Conservation (phyloP, 2,329 filamentous ascomycete species). For the Aspergillaceae sp. region DNA sequence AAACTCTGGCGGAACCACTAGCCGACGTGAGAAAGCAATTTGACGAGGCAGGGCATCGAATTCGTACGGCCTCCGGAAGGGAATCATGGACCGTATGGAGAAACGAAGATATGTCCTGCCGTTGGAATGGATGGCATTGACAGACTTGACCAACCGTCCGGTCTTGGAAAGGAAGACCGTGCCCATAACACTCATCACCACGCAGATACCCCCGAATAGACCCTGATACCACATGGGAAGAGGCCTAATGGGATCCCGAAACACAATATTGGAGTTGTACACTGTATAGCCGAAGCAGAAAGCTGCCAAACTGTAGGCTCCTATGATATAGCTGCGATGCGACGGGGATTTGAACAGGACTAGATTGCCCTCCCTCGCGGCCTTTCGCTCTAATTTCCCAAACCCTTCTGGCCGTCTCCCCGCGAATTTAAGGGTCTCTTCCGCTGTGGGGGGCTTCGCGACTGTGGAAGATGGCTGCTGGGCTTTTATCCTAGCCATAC, state of each 20-base stretch:
- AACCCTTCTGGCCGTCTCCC: constrained; percentile 34
- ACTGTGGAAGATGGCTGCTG: constrained; percentile 3
- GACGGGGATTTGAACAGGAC: constrained; percentile 58
- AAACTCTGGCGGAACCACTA: constrained; percentile 23
- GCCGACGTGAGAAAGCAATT: constrained; percentile 25
- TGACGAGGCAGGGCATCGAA: constrained; percentile 26
- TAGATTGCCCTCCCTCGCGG: constrained; percentile 50
- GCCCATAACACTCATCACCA: constrained; percentile 53
- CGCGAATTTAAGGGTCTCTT: constrained; percentile 17
- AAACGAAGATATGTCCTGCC: constrained; percentile 27
- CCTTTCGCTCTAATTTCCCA: constrained; percentile 41
- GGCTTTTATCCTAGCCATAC: constrained; percentile 15
- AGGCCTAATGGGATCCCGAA: constrained; percentile 40
- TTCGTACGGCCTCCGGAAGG: constrained; percentile 30
- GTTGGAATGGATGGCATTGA: constrained; percentile 43
- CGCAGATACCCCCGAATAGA: constrained; percentile 50
- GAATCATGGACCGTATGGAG: constrained; percentile 27
- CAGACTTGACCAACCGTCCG: constrained; percentile 48
- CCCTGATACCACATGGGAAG: constrained; percentile 51
- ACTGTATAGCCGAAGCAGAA: constrained; percentile 47
- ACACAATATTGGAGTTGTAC: constrained; percentile 44
- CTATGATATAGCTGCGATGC: constrained; percentile 54
- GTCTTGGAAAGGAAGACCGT: constrained; percentile 53
- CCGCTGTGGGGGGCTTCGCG: constrained; percentile 6
- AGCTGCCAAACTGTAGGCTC: constrained; percentile 49